Conservation (phyloP, 2,329 filamentous ascomycete genomes). For the Hymenoscyphus fraxineus region DNA sequence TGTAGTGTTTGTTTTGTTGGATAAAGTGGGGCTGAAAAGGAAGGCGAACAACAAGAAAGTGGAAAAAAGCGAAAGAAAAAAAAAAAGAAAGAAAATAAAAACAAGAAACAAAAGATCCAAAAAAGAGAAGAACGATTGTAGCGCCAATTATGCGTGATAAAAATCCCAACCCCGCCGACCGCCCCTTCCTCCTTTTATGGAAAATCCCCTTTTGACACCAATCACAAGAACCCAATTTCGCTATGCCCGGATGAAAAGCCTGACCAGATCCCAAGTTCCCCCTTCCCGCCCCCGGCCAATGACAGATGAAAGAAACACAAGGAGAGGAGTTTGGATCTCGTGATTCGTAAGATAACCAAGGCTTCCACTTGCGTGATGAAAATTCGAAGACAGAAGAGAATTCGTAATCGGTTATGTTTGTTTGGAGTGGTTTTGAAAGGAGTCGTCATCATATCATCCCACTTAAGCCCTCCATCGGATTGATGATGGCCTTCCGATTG, state of each 20-base stretch:
- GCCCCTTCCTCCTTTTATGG: neutral
- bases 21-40: neutral
- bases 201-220: neutral
- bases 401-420: neutral
- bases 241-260: conserved; percentile 2
- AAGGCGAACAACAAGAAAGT: neutral
- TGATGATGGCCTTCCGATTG: conserved; percentile 33
- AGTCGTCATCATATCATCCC: conserved; percentile 44
- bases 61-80: neutral
- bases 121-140: neutral
- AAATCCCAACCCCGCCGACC: neutral
- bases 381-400: conserved; percentile 12
- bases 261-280: neutral
- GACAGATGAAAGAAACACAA: neutral
- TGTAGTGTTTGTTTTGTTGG: neutral
- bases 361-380: neutral
- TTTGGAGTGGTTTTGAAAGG: neutral
- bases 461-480: conserved; percentile 39
- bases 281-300: neutral
- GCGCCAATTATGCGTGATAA: neutral
- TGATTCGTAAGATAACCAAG: neutral
- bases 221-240: neutral
- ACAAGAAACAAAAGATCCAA: neutral
- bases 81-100: neutral
- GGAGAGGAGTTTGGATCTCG: conserved; percentile 2